Conservation (phyloP, 208 protist genomes). For the Trypanosoma scelopori region DNA sequence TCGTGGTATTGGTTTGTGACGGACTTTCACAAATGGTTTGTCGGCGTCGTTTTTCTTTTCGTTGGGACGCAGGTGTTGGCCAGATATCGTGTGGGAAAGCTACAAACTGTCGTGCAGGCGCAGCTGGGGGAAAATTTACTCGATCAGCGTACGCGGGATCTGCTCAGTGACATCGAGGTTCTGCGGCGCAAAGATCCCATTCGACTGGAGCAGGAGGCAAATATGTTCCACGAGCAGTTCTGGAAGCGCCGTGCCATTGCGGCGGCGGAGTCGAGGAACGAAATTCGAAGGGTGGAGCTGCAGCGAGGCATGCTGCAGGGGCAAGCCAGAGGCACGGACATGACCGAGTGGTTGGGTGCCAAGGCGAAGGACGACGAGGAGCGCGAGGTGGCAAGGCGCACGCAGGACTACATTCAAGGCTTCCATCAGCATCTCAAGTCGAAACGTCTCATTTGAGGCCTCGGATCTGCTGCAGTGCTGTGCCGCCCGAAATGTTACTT, state of each 20-base stretch:
- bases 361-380: conserved; percentile 90
- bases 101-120: conserved; percentile 74
- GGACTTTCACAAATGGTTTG: conserved; percentile 86
- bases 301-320: conserved; percentile 70
- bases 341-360: conserved; percentile 89
- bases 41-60: conserved; percentile 74
- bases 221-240: conserved; percentile 87
- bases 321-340: conserved; percentile 78
- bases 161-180: conserved; percentile 82
- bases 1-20: conserved; percentile 90
- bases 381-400: conserved; percentile 79
- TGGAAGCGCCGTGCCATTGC: conserved; percentile 82
- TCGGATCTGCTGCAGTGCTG: conserved; percentile 8
- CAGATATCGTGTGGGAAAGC: conserved; percentile 74
- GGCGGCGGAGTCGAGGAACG: conserved; percentile 45
- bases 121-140: conserved; percentile 87
- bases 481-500: background rate
- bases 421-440: conserved; percentile 91
- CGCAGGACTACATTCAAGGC: conserved; percentile 89
- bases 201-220: conserved; percentile 85
- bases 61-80: conserved; percentile 78
- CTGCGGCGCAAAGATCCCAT: conserved; percentile 84
- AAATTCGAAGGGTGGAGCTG: conserved; percentile 68
- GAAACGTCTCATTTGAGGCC: conserved; percentile 75
- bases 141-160: conserved; percentile 79